A percentile compares a stretch with the other conserved stretches of the same genome.
Evolutionary conservation across 2,329 filamentous ascomycete genomes (phyloP).

Genomic region (Fusarium avenaceum): DNA sequence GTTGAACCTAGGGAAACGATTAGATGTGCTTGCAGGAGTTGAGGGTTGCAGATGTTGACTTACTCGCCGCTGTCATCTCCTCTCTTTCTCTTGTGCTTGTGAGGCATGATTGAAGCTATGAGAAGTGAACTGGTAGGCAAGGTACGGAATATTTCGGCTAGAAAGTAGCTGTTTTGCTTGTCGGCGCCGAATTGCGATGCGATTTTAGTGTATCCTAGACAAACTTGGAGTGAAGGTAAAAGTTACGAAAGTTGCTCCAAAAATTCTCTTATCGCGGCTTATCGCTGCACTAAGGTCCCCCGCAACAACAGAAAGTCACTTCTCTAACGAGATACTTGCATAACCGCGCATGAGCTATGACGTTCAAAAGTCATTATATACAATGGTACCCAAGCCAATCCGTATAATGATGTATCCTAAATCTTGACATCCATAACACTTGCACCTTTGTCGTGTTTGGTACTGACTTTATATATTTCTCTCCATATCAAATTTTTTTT

Average conservation of each 20-base stretch:
- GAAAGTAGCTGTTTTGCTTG: too few relatives aligned
- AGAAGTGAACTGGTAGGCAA: rapidly evolving
- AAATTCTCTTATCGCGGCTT: slow-evolving; percentile 49
- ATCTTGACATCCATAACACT: not conserved
- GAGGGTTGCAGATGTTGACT: slow-evolving; percentile 3
- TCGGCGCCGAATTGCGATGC: not conserved
- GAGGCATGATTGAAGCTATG: slow-evolving; percentile 72
- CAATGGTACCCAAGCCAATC: not conserved
- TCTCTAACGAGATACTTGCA: not conserved
- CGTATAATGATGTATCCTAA: not conserved
- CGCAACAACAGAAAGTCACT: not conserved
- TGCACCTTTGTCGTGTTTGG: not conserved
- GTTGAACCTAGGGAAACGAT: slow-evolving; percentile 59
- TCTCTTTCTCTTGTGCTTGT: slow-evolving; percentile 82
- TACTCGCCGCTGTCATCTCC: slow-evolving; percentile 59
- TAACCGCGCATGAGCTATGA: not conserved
- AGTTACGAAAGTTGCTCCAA: slow-evolving; percentile 26
- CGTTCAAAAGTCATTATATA: not conserved
- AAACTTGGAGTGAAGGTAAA: slow-evolving; percentile 16
- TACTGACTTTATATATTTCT: not conserved
- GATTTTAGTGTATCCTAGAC: slow-evolving; percentile 1
- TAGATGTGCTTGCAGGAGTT: slow-evolving; percentile 21
- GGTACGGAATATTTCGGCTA: rapidly evolving
- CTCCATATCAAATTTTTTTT: not conserved
- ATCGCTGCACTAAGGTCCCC: slow-evolving; percentile 20